Base-by-base conservation (phyloP, 2,329 filamentous ascomycete species). In the Aspergillus fumigatus region DNA sequence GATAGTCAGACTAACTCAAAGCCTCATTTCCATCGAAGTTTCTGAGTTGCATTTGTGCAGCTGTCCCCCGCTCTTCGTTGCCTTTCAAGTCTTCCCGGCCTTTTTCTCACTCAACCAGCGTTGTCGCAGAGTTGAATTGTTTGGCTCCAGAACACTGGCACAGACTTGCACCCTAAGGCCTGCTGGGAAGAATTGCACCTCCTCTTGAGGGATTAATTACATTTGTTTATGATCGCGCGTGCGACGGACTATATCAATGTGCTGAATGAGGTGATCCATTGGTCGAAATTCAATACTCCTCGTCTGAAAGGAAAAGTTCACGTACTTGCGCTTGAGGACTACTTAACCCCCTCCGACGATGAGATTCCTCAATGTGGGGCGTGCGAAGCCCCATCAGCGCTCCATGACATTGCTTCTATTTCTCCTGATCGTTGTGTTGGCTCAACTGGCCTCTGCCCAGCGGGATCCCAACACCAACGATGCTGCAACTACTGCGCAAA, bases 371-470 rank as follows among this genome's bases (percentile, higher is more conserved):
- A 35, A 52, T 19, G 53, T 45, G 58, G 55, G 61, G 56, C 55
- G 48, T 50, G 50, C 54, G 51, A 60, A 51, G 50, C 55, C 56
- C 55, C 53, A 55, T 19, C 59, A 56, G 29, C 59, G 59, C 40
- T 53, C 57, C 17, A 21, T 61, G 17, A 48, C 59, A n/a, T 50
- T 66, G n/a, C 38, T 62, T 25, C 43, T 66, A 26, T 48, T 67
- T 17, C 43, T 69, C 11, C 32, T 59, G 8, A 29, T 62, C 27
- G 32, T 60, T 27, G 3, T 66, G 27, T 40, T 64, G 19, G 59
- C 60, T 26, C 58, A 60, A 55, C 19, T 64, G 53, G 58, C 62
- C 17, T 32, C 43, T 26, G 64, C 62, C 11, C 61, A 65, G 50
- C 52, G 55, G 10, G 35, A 49, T 25, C 48, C 50, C 4, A 51